These are phyloP conservation scores for Acacia crassicarpa DNA, from an alignment of 306 rosid species.

Conservation along the genomic window DNA sequence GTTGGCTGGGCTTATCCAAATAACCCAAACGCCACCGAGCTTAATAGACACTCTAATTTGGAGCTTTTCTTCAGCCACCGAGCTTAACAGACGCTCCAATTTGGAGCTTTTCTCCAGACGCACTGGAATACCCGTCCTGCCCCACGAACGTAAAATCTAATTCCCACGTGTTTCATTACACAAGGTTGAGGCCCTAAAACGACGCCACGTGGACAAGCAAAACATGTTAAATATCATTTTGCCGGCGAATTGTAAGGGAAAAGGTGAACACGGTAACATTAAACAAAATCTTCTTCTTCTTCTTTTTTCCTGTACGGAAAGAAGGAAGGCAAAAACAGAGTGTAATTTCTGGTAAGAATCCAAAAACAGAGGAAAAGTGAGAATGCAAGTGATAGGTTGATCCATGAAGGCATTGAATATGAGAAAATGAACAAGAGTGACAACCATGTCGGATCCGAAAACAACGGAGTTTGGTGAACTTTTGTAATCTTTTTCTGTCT, in stretches of 20 bases:
- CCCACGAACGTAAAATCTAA: conserved; percentile 7
- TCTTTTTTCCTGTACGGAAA: too few relatives aligned
- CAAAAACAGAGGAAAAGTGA: conserved; percentile 7
- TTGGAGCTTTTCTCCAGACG: too few relatives aligned
- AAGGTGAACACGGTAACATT: neutral
- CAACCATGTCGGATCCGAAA: conserved; percentile 56
- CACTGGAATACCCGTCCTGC: too few relatives aligned
- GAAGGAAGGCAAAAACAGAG: neutral
- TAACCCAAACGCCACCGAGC: too few relatives aligned
- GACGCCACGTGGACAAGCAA: neutral
- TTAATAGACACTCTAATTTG: too few relatives aligned
- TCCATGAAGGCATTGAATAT: conserved; percentile 25
- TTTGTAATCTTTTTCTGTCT: conserved; percentile 21
- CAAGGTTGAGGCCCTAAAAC: neutral
- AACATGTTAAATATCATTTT: neutral
- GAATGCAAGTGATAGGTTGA: conserved; percentile 8
- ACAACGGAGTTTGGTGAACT: conserved; percentile 17
- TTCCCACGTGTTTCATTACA: neutral
- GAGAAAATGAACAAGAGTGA: conserved; percentile 25
- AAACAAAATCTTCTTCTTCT: too few relatives aligned
- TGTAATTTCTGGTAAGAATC: neutral
- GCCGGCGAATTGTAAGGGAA: conserved; percentile 17
- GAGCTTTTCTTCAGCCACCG: too few relatives aligned
- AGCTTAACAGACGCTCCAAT: too few relatives aligned
- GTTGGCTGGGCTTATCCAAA: too few relatives aligned